Conservation (phyloP, 495 filamentous ascomycete genomes). For the Aspergillus sclerotioniger region DNA sequence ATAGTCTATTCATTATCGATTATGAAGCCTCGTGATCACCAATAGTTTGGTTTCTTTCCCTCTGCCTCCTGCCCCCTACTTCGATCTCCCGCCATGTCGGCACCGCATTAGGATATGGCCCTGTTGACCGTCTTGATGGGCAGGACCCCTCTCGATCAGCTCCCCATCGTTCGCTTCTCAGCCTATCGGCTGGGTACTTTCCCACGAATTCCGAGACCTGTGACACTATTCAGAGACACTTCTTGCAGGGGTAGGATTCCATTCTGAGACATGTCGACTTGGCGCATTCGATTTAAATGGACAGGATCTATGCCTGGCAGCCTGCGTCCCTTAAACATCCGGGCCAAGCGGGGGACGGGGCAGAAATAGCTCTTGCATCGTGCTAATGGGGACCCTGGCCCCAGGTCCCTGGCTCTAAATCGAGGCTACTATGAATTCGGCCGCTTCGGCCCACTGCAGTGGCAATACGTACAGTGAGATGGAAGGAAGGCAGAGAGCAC, state of each 20-base stretch:
- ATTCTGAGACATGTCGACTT: conserved; percentile 5
- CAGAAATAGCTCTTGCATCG: background rate
- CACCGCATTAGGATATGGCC: background rate
- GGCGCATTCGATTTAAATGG: background rate
- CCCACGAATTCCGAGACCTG: background rate
- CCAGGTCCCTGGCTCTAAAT: background rate
- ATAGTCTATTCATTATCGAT: background rate
- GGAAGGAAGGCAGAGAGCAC: background rate
- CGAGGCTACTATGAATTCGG: background rate
- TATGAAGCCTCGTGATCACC: conserved; percentile 17
- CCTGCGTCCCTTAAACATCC: background rate
- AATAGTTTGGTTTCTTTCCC: conserved; percentile 1
- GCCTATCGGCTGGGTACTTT: background rate
- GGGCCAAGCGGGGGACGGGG: background rate
- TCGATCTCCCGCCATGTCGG: background rate
- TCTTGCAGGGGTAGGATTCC: background rate
- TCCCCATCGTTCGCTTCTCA: background rate
- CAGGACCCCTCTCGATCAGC: background rate
- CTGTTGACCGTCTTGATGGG: background rate
- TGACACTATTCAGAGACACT: background rate
- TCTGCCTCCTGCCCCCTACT: conserved; percentile 3
- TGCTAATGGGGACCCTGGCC: background rate
- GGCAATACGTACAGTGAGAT: background rate
- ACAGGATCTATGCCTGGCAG: background rate
- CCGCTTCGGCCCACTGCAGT: background rate